A percentile compares a stretch with the other conserved stretches of the same genome.
Evolutionary conservation across 2,329 filamentous ascomycete genomes (phyloP).

Genomic region (Rasamsonia emersonii): DNA sequence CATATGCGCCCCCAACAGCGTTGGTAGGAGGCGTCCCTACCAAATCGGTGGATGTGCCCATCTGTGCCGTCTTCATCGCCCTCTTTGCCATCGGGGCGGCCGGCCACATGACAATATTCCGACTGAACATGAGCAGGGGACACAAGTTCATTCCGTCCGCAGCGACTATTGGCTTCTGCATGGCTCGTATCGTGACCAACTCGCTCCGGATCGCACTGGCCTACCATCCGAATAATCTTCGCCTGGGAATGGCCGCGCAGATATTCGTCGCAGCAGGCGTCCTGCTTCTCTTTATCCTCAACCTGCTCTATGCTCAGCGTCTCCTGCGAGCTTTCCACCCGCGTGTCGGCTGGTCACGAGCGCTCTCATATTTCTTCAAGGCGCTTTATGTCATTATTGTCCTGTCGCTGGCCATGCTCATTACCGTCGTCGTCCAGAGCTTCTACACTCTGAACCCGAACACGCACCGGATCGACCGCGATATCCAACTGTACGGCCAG

Average conservation of each 20-base stretch:
- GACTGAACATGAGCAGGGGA: conserved; percentile 30
- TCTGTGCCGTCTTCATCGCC: conserved; percentile 54
- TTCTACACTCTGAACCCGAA: conserved; percentile 56
- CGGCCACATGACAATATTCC: conserved; percentile 39
- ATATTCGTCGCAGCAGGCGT: conserved; percentile 68
- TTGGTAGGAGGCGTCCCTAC: conserved; percentile 43
- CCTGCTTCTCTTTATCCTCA: conserved; percentile 66
- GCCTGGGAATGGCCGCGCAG: conserved; percentile 49
- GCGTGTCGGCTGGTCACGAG: conserved; percentile 56
- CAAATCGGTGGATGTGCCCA: conserved; percentile 52
- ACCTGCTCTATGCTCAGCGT: conserved; percentile 68
- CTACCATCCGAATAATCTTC: conserved; percentile 32
- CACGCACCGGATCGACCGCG: conserved; percentile 46
- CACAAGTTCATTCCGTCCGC: conserved; percentile 44
- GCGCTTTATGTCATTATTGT: conserved; percentile 51
- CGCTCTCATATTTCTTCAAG: conserved; percentile 46
- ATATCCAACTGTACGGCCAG: conserved; percentile 55
- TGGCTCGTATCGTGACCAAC: conserved; percentile 40
- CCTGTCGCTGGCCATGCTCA: conserved; percentile 55
- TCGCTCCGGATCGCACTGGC: conserved; percentile 52
- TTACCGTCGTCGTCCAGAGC: conserved; percentile 54
- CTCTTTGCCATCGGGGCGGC: conserved; percentile 36
- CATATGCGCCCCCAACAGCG: conserved; percentile 24
- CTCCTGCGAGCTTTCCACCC: conserved; percentile 67
- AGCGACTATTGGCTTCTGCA: conserved; percentile 41